Conservation (phyloP, 2,329 filamentous ascomycete genomes). For the Aquanectria penicillioides region DNA sequence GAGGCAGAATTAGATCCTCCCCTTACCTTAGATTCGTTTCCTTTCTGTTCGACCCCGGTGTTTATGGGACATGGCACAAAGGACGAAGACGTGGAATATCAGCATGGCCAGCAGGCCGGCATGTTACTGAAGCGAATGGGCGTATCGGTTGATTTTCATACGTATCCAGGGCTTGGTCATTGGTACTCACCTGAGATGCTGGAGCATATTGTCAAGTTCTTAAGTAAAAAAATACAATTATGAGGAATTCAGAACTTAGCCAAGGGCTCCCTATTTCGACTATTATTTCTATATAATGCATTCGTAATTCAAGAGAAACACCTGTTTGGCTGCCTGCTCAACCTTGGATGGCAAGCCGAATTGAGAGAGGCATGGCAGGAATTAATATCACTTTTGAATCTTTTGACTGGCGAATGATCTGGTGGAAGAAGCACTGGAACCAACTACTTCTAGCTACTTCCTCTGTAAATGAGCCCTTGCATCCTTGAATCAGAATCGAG, state of each 20-base stretch:
- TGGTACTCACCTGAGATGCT: constrained; percentile 57
- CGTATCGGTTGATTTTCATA: constrained; percentile 46
- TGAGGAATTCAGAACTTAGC: not conserved
- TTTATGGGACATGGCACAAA: constrained; percentile 57
- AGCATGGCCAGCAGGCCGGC: constrained; percentile 47
- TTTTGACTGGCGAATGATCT: no score
- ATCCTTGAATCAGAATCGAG: no score
- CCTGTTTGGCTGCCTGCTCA: no score
- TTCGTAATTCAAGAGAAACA: no score
- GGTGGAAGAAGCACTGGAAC: no score
- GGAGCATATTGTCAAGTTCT: constrained; percentile 47
- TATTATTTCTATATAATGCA: no score
- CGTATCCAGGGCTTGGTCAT: constrained; percentile 55
- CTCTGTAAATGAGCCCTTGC: no score
- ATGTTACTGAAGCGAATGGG: constrained; percentile 48
- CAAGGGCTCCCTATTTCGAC: no score
- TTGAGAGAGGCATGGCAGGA: no score
- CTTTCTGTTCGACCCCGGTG: constrained; percentile 48
- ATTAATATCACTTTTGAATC: no score
- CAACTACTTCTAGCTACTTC: no score
- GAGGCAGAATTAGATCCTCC: constrained; percentile 40
- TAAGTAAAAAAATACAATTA: constrained; percentile 22
- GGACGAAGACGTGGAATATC: constrained; percentile 53
- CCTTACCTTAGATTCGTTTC: not conserved
- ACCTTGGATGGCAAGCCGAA: no score